phyloP scores from a whole-genome alignment of 768 basidiomycete species.

The Naematelia aurantialba region DNA sequence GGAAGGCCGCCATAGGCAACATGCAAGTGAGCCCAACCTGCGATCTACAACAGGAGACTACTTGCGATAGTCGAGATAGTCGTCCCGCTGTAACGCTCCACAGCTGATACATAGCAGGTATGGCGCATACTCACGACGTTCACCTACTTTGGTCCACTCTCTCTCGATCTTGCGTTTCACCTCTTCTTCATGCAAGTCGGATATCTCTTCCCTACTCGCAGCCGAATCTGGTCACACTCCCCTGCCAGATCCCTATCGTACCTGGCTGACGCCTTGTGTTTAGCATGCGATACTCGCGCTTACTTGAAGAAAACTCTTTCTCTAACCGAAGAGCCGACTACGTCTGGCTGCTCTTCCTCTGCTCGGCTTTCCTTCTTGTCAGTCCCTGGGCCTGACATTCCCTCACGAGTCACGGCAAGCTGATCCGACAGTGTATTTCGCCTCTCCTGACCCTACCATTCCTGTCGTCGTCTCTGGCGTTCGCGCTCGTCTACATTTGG shows the following conservation, averaged over 20 bases:
- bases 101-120: constrained; percentile 55
- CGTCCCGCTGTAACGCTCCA: neutral
- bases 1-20: constrained; percentile 75
- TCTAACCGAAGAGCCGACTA: constrained; percentile 88
- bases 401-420: neutral
- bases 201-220: neutral
- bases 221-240: neutral
- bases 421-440: constrained; percentile 58
- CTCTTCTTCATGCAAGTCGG: constrained; percentile 91
- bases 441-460: constrained; percentile 88
- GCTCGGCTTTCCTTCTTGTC: constrained; percentile 80
- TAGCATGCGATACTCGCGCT: constrained; percentile 94
- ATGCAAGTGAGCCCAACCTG: constrained; percentile 59
- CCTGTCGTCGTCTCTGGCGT: constrained; percentile 85
- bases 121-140: constrained; percentile 90
- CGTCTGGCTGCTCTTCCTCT: constrained; percentile 85
- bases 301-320: constrained; percentile 96
- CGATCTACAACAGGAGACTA: neutral
- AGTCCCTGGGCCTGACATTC: too few species aligned
- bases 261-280: neutral
- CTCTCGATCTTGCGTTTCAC: constrained; percentile 91
- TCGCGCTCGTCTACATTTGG: constrained; percentile 97
- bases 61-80: neutral
- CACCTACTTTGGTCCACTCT: constrained; percentile 91
- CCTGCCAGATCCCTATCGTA: neutral